These are phyloP conservation scores for Ascochyta viciae-villosae DNA, from an alignment of 2,329 filamentous ascomycete genomes.

Conservation along the genomic window DNA sequence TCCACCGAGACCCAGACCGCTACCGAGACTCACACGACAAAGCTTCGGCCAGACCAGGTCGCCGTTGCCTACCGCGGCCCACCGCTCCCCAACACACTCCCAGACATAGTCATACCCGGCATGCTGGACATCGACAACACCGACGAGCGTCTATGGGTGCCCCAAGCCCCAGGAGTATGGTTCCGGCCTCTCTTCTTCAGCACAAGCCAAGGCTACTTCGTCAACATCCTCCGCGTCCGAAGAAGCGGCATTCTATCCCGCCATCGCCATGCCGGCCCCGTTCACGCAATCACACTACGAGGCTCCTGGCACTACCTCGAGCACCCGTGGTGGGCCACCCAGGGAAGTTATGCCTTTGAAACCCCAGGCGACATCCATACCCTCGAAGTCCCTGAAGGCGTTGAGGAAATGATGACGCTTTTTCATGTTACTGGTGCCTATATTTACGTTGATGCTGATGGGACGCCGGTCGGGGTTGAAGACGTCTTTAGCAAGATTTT, in stretches of 20 bases:
- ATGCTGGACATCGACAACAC: too few relatives aligned
- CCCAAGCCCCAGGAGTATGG: background rate
- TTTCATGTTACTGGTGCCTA: background rate
- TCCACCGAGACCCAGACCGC: too few relatives aligned
- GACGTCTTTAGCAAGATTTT: too few relatives aligned
- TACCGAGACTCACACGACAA: too few relatives aligned
- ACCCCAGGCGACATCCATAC: background rate
- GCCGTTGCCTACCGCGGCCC: background rate
- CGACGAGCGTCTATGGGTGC: background rate
- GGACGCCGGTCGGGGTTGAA: too few relatives aligned
- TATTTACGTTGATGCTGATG: background rate
- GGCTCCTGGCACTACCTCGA: background rate
- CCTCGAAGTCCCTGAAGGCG: background rate
- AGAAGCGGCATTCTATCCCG: background rate
- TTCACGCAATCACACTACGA: too few relatives aligned
- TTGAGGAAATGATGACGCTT: background rate
- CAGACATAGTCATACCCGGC: background rate
- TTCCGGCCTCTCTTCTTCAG: background rate
- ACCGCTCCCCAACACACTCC: background rate
- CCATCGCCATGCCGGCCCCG: background rate
- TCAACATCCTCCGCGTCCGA: background rate
- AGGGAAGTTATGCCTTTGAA: slow-evolving; percentile 1
- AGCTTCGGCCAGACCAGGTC: too few relatives aligned
- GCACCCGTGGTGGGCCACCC: background rate
- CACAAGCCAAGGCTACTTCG: background rate